Conservation (phyloP, 805 yeast genomes). For the Ogataea methylovora region DNA sequence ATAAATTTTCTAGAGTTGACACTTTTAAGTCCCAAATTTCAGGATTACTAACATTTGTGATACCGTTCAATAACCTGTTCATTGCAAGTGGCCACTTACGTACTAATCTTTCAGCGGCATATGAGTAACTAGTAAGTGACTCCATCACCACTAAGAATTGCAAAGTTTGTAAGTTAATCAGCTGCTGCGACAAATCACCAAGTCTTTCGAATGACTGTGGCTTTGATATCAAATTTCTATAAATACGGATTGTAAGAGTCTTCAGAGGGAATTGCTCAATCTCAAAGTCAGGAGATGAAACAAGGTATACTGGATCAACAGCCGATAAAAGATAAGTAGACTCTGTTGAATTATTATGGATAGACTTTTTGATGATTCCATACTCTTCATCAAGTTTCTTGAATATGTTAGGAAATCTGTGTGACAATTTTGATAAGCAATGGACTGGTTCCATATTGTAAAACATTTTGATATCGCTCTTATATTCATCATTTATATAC, state of each 20-base stretch:
- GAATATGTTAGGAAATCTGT: constrained; percentile 12
- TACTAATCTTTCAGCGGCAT: constrained; percentile 18
- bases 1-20: constrained; percentile 10
- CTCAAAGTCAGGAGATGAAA: background rate
- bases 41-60: constrained; percentile 9
- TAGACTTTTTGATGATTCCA: constrained; percentile 10
- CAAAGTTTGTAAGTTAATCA: constrained; percentile 15
- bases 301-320: no score
- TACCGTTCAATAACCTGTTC: constrained; percentile 19
- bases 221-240: constrained; percentile 16
- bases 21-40: constrained; percentile 15
- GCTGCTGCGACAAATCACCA: constrained; percentile 8
- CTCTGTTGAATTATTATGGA: no score
- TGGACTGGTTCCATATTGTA: constrained; percentile 14
- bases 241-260: constrained; percentile 16
- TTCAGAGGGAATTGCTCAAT: constrained; percentile 10
- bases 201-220: constrained; percentile 12
- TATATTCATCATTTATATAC: constrained; percentile 18
- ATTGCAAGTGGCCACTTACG: constrained; percentile 21
- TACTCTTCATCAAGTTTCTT: constrained; percentile 13
- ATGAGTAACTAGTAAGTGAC: constrained; percentile 12
- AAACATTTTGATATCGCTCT: constrained; percentile 16
- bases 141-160: constrained; percentile 17
- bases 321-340: background rate
- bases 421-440: constrained; percentile 13